Evolutionary conservation across 179 eudicot genomes (phyloP).

Genomic region (Beta lomatogona): DNA sequence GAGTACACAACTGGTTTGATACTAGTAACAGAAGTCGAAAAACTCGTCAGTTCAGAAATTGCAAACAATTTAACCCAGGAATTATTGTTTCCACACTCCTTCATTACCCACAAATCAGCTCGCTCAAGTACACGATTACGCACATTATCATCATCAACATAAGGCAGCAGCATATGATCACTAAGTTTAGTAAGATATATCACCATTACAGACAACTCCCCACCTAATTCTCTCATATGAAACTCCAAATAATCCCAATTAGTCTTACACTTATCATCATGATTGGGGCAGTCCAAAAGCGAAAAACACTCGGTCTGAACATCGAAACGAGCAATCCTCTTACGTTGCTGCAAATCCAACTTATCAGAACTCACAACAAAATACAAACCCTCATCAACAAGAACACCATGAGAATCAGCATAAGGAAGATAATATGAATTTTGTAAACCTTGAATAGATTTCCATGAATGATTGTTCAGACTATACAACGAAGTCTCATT

Average conservation of each 20-base stretch:
- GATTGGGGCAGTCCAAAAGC: conserved; percentile 12
- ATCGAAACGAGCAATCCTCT: conserved; percentile 10
- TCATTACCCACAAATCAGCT: too few species aligned
- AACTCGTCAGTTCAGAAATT: too few species aligned
- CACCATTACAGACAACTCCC: conserved; percentile 20
- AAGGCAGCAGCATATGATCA: background rate
- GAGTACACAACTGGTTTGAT: too few species aligned
- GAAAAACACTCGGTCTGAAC: conserved; percentile 12
- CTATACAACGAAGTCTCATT: conserved; percentile 21
- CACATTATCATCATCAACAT: too few species aligned
- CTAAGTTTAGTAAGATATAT: background rate
- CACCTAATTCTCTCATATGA: conserved; percentile 17
- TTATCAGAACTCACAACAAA: conserved; percentile 4
- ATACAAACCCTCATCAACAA: conserved; percentile 17
- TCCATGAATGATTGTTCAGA: conserved; percentile 12
- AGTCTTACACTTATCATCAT: conserved; percentile 5
- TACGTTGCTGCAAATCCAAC: background rate
- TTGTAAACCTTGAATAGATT: conserved; percentile 1
- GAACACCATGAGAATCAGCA: conserved; percentile 13
- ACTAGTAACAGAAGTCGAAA: too few species aligned
- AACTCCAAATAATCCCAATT: background rate
- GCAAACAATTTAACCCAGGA: too few species aligned
- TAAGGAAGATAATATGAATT: background rate
- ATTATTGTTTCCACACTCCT: too few species aligned
- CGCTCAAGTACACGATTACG: too few species aligned